Evolutionary conservation across 2,329 filamentous ascomycete genomes (phyloP).

Genomic region (Xylariaceae sp.): DNA sequence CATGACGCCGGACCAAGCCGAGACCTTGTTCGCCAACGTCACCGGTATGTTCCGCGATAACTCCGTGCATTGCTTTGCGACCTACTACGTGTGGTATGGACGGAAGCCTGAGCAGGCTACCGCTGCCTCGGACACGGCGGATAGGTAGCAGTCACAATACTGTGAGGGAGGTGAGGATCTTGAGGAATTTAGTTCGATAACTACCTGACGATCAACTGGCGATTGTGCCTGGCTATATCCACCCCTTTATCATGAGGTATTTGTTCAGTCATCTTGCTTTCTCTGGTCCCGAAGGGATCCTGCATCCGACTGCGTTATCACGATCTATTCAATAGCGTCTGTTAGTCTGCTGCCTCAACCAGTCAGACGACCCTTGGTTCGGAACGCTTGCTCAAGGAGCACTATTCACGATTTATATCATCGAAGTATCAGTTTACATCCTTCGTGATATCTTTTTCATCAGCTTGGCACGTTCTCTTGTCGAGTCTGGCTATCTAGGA

Average conservation of each 20-base stretch:
- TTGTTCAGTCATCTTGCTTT: background rate
- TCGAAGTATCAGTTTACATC: background rate
- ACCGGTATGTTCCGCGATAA: slow-evolving; percentile 25
- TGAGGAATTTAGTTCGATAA: slow-evolving; percentile 8
- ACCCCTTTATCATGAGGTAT: background rate
- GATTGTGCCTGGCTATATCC: slow-evolving; percentile 5
- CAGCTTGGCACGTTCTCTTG: background rate
- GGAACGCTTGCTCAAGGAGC: background rate
- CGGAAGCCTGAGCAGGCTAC: slow-evolving; percentile 21
- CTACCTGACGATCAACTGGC: slow-evolving; percentile 22
- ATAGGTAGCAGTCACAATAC: slow-evolving; percentile 2
- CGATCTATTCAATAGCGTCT: background rate
- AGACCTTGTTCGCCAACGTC: slow-evolving; percentile 23
- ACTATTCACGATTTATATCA: background rate
- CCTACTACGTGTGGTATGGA: slow-evolving; percentile 32
- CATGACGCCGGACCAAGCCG: slow-evolving; percentile 24
- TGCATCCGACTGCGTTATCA: background rate
- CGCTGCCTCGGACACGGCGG: background rate
- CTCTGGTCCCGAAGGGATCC: background rate
- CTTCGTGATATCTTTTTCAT: background rate
- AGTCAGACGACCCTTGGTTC: background rate
- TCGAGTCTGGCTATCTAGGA: no score
- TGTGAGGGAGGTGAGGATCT: background rate
- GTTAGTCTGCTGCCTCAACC: background rate
- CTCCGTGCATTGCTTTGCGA: slow-evolving; percentile 24